Conservation (phyloP, 805 yeast species). For the Debaryomyces hansenii region DNA sequence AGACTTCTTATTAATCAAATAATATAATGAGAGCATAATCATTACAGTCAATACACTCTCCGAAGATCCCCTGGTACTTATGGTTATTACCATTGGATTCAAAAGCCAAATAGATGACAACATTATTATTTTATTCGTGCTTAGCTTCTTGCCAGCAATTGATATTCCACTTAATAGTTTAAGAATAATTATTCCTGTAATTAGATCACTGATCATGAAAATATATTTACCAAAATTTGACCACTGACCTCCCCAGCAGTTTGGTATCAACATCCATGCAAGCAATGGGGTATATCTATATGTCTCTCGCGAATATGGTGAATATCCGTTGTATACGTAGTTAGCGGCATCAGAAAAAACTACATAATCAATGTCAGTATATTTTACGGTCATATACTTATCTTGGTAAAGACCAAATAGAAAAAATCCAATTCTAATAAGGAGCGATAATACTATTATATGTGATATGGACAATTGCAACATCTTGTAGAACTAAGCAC, state of each 20-base stretch:
- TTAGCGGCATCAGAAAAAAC: constrained; percentile 92
- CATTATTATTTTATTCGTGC: constrained; percentile 29
- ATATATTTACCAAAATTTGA: constrained; percentile 73
- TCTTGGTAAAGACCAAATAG: constrained; percentile 87
- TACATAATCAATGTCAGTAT: constrained; percentile 91
- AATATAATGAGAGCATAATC: constrained; percentile 58
- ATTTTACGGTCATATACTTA: constrained; percentile 69
- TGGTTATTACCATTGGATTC: constrained; percentile 94
- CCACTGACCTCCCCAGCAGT: constrained; percentile 44
- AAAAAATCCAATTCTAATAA: constrained; percentile 62
- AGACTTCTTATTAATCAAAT: constrained; percentile 31
- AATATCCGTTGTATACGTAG: constrained; percentile 55
- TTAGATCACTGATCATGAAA: constrained; percentile 74
- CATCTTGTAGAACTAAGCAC: background rate
- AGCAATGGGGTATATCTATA: constrained; percentile 91
- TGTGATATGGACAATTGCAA: constrained; percentile 4
- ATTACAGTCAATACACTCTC: constrained; percentile 86
- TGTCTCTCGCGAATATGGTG: constrained; percentile 85
- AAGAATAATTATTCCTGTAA: constrained; percentile 66
- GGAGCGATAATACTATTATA: constrained; percentile 13
- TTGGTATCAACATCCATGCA: constrained; percentile 81
- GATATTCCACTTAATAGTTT: constrained; percentile 31
- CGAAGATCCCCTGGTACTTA: constrained; percentile 89
- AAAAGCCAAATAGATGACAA: constrained; percentile 75
- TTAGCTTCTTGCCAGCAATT: constrained; percentile 2